phyloP scores from a whole-genome alignment of 192 early-diverging fungal genomes.

The Diversispora epigaea region DNA sequence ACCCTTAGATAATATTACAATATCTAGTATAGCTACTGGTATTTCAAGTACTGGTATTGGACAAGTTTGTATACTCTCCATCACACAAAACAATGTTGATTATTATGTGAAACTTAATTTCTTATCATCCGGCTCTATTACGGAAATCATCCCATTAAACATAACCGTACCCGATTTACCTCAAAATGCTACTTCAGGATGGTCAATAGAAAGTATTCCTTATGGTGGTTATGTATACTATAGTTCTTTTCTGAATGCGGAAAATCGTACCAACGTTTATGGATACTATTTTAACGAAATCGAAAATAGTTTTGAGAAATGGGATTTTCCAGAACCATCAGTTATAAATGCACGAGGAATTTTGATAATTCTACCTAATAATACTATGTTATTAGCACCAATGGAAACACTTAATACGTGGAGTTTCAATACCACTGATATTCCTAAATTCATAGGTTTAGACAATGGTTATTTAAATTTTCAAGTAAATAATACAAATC shows the following conservation, averaged over 20 bases:
- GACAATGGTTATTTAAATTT: background rate
- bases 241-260: background rate
- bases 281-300: background rate
- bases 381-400: background rate
- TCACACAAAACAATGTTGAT: background rate
- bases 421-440: background rate
- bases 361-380: background rate
- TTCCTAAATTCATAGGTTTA: background rate
- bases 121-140: background rate
- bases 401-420: background rate
- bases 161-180: background rate
- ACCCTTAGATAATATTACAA: no score
- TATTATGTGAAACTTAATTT: background rate
- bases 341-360: background rate
- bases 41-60: no score
- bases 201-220: background rate
- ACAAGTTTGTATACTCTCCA: no score
- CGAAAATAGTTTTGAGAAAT: background rate
- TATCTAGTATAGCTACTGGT: no score
- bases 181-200: background rate
- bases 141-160: background rate
- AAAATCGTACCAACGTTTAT: background rate
- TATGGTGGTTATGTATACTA: constrained; percentile 13
- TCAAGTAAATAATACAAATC: background rate
- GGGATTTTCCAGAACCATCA: background rate